A percentile compares a stretch with the other conserved stretches of the same genome.
phyloP scores from a whole-genome alignment of 768 basidiomycete species.

The Lactifluus subvellereus region DNA sequence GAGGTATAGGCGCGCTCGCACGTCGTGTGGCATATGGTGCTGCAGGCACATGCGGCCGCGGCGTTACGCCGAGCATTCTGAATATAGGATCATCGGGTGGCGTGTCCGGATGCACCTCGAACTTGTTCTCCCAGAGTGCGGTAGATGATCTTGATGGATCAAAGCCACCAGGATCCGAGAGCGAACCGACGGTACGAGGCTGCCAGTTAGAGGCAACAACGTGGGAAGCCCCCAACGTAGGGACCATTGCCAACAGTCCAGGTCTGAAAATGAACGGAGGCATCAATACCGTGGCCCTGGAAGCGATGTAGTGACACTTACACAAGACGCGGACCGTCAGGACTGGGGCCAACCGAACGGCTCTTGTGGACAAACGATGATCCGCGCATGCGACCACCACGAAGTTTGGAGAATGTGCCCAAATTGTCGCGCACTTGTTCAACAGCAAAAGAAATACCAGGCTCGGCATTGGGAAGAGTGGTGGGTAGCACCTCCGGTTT shows the following conservation, averaged over 20 bases:
- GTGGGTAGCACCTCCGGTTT: slow-evolving; percentile 64
- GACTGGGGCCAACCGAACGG: slow-evolving; percentile 50
- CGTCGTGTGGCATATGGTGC: not conserved
- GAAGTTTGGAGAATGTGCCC: slow-evolving; percentile 69
- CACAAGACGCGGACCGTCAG: slow-evolving; percentile 41
- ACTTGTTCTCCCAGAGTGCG: slow-evolving; percentile 77
- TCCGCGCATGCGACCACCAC: slow-evolving; percentile 80
- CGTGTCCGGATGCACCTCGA: slow-evolving; percentile 87
- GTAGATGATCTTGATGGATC: slow-evolving; percentile 80
- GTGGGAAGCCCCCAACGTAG: slow-evolving; percentile 65
- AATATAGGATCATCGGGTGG: slow-evolving; percentile 53
- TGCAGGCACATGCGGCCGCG: not conserved
- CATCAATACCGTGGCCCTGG: slow-evolving; percentile 9
- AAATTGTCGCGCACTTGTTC: slow-evolving; percentile 83
- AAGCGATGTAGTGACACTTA: slow-evolving; percentile 34
- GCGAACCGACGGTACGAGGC: slow-evolving; percentile 43
- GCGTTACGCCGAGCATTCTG: slow-evolving; percentile 17
- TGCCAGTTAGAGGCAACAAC: slow-evolving; percentile 58
- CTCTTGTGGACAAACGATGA: slow-evolving; percentile 84
- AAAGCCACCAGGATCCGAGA: slow-evolving; percentile 67
- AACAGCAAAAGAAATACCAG: slow-evolving; percentile 75
- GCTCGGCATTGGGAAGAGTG: slow-evolving; percentile 47
- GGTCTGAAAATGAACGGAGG: slow-evolving; percentile 44
- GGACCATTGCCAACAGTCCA: slow-evolving; percentile 70
- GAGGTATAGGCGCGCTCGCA: no score